These are phyloP conservation scores for Chlamydomonas incerta DNA, from an alignment of 139 green algal species.

Conservation along the genomic window DNA sequence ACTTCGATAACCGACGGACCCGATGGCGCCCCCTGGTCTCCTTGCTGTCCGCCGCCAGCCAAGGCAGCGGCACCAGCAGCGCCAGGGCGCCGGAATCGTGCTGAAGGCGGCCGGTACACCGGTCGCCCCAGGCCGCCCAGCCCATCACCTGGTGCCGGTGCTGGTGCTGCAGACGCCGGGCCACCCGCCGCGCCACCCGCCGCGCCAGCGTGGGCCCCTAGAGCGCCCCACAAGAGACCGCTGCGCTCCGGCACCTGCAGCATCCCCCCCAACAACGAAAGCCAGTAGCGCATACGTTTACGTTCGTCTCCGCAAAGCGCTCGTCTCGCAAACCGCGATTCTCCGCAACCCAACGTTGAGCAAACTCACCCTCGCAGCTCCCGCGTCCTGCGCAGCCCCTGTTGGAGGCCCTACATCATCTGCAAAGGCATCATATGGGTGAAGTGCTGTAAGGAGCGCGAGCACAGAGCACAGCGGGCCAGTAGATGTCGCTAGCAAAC, in stretches of 20 bases:
- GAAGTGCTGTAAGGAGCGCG: too few relatives aligned
- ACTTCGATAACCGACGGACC: too few relatives aligned
- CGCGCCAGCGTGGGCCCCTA: not conserved
- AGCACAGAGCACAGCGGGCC: too few relatives aligned
- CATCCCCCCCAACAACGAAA: too few relatives aligned
- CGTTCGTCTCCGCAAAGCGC: too few relatives aligned
- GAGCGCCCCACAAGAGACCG: not conserved
- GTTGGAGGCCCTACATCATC: not conserved
- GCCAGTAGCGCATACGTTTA: too few relatives aligned
- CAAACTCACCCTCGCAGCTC: not conserved
- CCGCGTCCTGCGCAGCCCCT: not conserved
- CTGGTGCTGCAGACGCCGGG: not conserved
- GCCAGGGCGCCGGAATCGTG: not conserved
- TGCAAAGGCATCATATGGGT: not conserved
- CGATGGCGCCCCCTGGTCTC: not conserved
- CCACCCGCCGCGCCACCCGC: not conserved
- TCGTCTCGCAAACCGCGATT: too few relatives aligned
- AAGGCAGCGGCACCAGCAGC: too few relatives aligned
- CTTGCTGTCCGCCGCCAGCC: not conserved
- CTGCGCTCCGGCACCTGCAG: not conserved
- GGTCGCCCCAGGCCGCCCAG: not conserved
- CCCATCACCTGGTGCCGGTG: too few relatives aligned
- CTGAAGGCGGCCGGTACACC: not conserved
- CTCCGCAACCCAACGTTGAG: too few relatives aligned
- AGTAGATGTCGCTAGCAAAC: too few relatives aligned